A percentile compares a stretch with the other conserved stretches of the same genome.
Evolutionary conservation across 495 filamentous ascomycete genomes (phyloP).

Genomic region (Aspergillus panamensis): DNA sequence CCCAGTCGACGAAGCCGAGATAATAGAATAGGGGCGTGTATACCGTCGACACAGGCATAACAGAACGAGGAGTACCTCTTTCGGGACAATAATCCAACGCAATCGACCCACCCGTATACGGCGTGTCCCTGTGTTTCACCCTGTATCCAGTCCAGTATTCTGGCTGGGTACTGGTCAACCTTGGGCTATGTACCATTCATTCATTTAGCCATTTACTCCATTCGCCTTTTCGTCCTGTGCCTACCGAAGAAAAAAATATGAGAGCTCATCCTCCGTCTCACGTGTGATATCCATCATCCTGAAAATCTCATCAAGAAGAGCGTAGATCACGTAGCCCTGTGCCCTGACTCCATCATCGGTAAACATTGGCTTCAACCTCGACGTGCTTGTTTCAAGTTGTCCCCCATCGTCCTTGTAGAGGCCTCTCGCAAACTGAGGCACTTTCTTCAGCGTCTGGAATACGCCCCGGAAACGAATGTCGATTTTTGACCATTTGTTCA

Average conservation of each 20-base stretch:
- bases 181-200: constrained; percentile 13
- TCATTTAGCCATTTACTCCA: background rate
- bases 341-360: constrained; percentile 11
- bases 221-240: background rate
- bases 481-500: constrained; percentile 26
- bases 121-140: constrained; percentile 25
- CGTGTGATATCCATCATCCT: constrained; percentile 20
- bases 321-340: constrained; percentile 30
- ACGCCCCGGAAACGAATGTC: constrained; percentile 32
- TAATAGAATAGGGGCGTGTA: background rate
- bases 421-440: constrained; percentile 22
- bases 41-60: constrained; percentile 27
- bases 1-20: too few species aligned
- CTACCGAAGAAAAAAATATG: constrained; percentile 23
- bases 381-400: background rate
- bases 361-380: background rate
- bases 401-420: constrained; percentile 23
- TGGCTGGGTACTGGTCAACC: constrained; percentile 18
- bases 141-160: constrained; percentile 36
- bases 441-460: constrained; percentile 28
- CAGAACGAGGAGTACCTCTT: background rate
- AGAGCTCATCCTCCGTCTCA: constrained; percentile 9
- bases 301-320: constrained; percentile 30
- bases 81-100: constrained; percentile 22
- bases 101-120: constrained; percentile 22